Evolutionary conservation across 305 asterid genomes (phyloP), one percentile per base, ranked within the genome.

Genomic region (Fraxinus velutina): DNA sequence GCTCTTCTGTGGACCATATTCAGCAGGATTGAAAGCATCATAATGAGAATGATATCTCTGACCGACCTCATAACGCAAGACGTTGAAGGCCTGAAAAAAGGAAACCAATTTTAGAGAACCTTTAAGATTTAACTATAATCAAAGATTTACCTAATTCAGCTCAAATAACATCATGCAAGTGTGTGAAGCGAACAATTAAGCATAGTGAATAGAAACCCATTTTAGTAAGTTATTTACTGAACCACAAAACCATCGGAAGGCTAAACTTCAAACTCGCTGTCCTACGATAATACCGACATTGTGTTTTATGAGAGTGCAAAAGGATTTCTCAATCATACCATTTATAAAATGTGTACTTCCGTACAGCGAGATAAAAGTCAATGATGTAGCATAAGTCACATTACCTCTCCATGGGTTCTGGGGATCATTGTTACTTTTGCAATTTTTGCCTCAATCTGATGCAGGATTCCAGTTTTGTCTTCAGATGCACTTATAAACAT

Each of bases 1-100:
- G 92, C 97, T 96, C 91, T 87, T 89, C 87, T 92, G 98, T 19
- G 97, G 97, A 55, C 98, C 99, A 37, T 94, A 96, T 85, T 94
- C 97, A 82, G 93, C 89, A 82, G 97, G 95, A 85, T 86, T 89
- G 87, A 94, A 93, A 22, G 99, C 96, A 87, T 96, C 99, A 80
- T 88, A 96, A 86, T 96, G 99, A 57, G 97, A 90, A 62, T 87
- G 91, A 81, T 94, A 96, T 75, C 95, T 89, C 88, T 96, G 98
- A 24, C 97, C 98, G 76, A 92, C 87, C 92, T 91, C 95, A 62
- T 96, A 96, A 7, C 97, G 92, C 85, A 96, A 83, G 81, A 96
- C 87, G 84, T 96, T 96, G 88, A 92, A 96, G 75, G 94, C 86
- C 98, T 94, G 97, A 84, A 92, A 57, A 6, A 55, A 6, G 24